Evolutionary conservation across 2,329 filamentous ascomycete genomes (phyloP), one percentile per base, ranked within the genome.

Genomic region (Cordyceps pruinosa): DNA sequence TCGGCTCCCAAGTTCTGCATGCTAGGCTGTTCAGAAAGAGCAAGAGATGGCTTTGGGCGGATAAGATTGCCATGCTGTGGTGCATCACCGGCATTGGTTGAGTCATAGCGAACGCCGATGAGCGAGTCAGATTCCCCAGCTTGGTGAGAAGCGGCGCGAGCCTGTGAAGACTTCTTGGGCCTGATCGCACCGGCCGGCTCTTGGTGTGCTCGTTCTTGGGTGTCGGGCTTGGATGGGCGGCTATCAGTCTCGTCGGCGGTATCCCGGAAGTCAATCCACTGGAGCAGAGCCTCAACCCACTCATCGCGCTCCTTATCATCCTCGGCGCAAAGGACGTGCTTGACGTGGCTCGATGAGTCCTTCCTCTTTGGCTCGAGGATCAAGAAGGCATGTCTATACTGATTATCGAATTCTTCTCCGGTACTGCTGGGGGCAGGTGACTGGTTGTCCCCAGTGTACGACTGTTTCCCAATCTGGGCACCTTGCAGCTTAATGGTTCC

Each of bases 341-440:
- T 89, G 25, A 97, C 90, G 54, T 93, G 81, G 63, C 88, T 91
- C 23, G 80, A 86, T 0, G 91, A 91, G 67, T 99, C 94, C 72
- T 96, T 97, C 71, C 91, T 90, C 76, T 99, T 99, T 1, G 93
- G 93, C 68, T 99, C 94, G 53, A 97, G 71, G 55, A 99, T 89
- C 46, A 97, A 77, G 74, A 99, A 99, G 1, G 94, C 94, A 73
- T 99, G 94, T 6, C 94, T 88, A 69, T 96, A 99, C 70, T 97
- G 90, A 66, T 95, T 95, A 59, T 97, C 94, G 48, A 84, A 75
- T 56, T 96, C 91, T 45, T 95, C 90, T 19, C 83, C 79, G 56
- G 66, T 74, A 21, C 72, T 67, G 1, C 67, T 70, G 4, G 78
- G 77, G n/a, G 81, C 79, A 5, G 86, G 83, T 15, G 88, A 85